Conservation (phyloP, 1,139 yeast species). For the Pichia sp. region DNA sequence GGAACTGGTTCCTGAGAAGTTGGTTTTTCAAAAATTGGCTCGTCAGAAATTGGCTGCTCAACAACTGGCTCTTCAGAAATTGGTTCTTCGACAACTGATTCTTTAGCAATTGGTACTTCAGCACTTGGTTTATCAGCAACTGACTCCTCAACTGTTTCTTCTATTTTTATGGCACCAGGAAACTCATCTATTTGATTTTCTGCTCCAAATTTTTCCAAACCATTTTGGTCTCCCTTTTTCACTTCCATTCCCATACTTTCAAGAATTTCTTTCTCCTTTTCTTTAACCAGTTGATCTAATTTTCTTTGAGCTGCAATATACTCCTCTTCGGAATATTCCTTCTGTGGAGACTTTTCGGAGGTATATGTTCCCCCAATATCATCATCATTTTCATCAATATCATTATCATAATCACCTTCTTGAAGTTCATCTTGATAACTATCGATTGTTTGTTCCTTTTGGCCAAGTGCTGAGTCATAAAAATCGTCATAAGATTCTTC, state of each 20-base stretch:
- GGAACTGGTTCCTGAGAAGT: too few relatives aligned
- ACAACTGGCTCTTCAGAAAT: too few relatives aligned
- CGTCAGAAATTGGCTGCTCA: too few relatives aligned
- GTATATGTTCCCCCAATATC: conserved; percentile 2
- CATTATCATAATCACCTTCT: conserved; percentile 13
- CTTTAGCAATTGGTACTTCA: too few relatives aligned
- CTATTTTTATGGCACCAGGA: too few relatives aligned
- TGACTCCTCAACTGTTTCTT: too few relatives aligned
- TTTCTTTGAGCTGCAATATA: conserved; percentile 21
- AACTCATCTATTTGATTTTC: background rate
- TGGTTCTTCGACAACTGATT: too few relatives aligned
- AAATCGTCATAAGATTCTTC: conserved; percentile 2
- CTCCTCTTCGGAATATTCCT: conserved; percentile 20
- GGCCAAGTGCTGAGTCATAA: conserved; percentile 3
- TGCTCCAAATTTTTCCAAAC: background rate
- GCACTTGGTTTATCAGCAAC: too few relatives aligned
- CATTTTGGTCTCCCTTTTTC: conserved; percentile 11
- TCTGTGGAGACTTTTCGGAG: background rate
- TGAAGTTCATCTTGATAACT: background rate
- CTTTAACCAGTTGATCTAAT: conserved; percentile 22
- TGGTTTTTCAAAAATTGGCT: too few relatives aligned
- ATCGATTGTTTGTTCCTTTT: background rate
- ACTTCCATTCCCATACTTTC: conserved; percentile 6
- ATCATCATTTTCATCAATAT: conserved; percentile 6
- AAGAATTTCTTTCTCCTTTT: conserved; percentile 24